Percentiles rank a stretch among this genome's conserved stretches.
Evolutionary conservation across 352 stramenopile genomes (phyloP).

Genomic region (Globisporangium viniferum): DNA sequence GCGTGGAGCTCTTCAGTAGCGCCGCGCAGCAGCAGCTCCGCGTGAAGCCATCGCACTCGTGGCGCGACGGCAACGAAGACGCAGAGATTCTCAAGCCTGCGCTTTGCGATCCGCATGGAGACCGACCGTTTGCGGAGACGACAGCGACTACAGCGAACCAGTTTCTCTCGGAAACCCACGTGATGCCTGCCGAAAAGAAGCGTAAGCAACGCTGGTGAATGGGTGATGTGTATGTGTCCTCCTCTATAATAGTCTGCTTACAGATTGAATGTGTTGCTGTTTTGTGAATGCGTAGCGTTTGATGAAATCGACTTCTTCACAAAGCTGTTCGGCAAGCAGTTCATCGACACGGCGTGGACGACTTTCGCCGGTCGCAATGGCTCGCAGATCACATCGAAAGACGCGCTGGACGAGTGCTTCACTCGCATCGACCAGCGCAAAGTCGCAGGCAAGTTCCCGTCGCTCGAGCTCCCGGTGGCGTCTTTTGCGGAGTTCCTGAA

Average conservation of each 20-base stretch:
- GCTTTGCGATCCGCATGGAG: neutral
- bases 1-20: neutral
- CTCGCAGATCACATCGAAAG: conserved; percentile 25
- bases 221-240: neutral
- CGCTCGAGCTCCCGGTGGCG: conserved; percentile 31
- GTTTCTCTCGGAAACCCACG: neutral
- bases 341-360: conserved; percentile 59
- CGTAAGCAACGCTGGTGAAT: neutral
- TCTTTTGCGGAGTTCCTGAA: conserved; percentile 63
- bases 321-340: conserved; percentile 49
- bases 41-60: conserved; percentile 60
- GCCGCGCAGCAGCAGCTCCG: conserved; percentile 22
- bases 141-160: neutral
- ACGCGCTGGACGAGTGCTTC: conserved; percentile 37
- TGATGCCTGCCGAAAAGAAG: neutral
- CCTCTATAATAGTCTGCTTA: neutral
- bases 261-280: neutral
- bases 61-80: conserved; percentile 55
- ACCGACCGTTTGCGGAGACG: neutral
- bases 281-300: conserved; percentile 13
- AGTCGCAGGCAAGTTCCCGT: conserved; percentile 23
- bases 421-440: conserved; percentile 53
- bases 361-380: conserved; percentile 34
- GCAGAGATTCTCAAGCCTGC: conserved; percentile 5
- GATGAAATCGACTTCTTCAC: conserved; percentile 67